A percentile compares a stretch with the other conserved stretches of the same genome.
These are phyloP conservation scores for Strigomonas culicis DNA, from an alignment of 208 protist species.

Conservation along the genomic window DNA sequence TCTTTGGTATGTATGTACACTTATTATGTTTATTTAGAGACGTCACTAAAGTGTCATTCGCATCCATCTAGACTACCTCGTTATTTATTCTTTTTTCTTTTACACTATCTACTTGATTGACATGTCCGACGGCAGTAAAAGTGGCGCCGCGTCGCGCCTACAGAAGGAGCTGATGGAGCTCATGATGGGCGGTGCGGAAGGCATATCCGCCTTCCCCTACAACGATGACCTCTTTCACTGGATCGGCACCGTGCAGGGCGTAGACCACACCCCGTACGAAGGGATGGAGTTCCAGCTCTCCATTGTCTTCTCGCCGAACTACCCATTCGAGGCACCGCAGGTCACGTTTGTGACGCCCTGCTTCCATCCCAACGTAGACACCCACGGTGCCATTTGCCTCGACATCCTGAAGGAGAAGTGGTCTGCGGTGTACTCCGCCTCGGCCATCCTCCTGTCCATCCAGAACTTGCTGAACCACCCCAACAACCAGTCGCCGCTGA, in stretches of 20 bases:
- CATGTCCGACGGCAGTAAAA: conserved; percentile 18
- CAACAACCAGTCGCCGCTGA: conserved; percentile 96
- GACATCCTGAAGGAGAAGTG: conserved; percentile 98
- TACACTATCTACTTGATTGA: background rate
- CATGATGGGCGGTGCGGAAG: conserved; percentile 82
- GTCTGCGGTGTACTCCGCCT: conserved; percentile 94
- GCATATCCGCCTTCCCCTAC: conserved; percentile 94
- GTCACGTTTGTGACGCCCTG: conserved; percentile 94
- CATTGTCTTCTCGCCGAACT: conserved; percentile 90
- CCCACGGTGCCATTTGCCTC: conserved; percentile 94
- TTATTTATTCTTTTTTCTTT: conserved; percentile 3
- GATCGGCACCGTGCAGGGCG: conserved; percentile 87
- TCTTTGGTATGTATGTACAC: background rate
- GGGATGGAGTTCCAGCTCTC: conserved; percentile 90
- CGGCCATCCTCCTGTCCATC: conserved; percentile 94
- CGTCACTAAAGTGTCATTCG: background rate
- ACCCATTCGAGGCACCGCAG: conserved; percentile 92
- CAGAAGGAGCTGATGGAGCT: conserved; percentile 94
- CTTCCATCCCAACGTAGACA: conserved; percentile 96
- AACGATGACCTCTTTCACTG: conserved; percentile 94
- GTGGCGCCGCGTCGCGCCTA: conserved; percentile 67
- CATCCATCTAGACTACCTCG: background rate
- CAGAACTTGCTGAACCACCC: conserved; percentile 94
- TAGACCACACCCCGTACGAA: conserved; percentile 87
- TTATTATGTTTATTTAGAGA: conserved; percentile 5